phyloP scores from a whole-genome alignment of 331 rosid species.

The Pyrus hybrid region DNA sequence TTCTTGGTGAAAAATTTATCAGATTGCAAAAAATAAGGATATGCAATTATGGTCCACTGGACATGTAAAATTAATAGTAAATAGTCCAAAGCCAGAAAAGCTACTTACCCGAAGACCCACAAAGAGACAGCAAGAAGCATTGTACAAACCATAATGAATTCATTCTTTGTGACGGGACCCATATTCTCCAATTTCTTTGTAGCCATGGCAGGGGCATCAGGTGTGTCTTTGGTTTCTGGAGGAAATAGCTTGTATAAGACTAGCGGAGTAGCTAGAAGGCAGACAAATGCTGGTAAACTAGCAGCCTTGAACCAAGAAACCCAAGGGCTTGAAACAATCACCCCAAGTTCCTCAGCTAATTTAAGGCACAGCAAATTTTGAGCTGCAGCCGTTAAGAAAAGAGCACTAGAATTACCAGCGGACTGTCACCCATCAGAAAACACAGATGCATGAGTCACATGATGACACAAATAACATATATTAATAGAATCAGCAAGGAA shows the following conservation, averaged over 20 bases:
- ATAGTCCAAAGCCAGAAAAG: background rate
- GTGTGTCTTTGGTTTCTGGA: conserved; percentile 93
- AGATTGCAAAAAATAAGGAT: background rate
- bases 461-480: background rate
- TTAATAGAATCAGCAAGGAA: background rate
- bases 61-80: background rate
- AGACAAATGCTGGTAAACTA: conserved; percentile 62
- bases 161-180: conserved; percentile 75
- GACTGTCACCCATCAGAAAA: conserved; percentile 53
- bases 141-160: conserved; percentile 80
- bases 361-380: conserved; percentile 82
- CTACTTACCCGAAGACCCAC: conserved; percentile 89
- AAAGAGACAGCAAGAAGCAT: conserved; percentile 92
- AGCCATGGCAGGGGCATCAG: conserved; percentile 95
- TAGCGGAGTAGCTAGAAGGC: conserved; percentile 74
- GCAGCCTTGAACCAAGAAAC: conserved; percentile 90
- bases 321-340: conserved; percentile 72
- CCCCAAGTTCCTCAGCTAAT: conserved; percentile 87
- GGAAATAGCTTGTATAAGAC: conserved; percentile 75
- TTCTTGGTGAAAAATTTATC: background rate
- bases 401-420: conserved; percentile 94
- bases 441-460: conserved; percentile 35
- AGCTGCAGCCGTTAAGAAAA: conserved; percentile 97
- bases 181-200: conserved; percentile 63
- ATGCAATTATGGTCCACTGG: background rate